phyloP scores from a whole-genome alignment of 2,329 filamentous ascomycete species.

The Aspergillus felis region DNA sequence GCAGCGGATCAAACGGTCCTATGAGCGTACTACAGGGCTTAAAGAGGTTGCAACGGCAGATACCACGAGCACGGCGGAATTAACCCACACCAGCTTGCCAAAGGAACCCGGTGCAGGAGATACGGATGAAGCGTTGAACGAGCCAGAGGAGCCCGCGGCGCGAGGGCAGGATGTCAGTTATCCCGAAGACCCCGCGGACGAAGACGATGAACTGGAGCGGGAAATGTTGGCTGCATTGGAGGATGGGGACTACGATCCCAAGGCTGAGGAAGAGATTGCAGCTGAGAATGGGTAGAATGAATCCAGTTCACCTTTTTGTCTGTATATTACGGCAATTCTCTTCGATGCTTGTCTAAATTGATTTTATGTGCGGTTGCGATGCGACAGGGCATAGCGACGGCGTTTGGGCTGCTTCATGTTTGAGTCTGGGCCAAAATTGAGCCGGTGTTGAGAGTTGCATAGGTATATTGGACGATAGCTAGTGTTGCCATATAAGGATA shows the following conservation, averaged over 20 bases:
- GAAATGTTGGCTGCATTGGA: conserved; percentile 61
- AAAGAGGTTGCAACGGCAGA: conserved; percentile 33
- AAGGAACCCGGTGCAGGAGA: conserved; percentile 24
- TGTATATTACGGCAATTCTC: conserved; percentile 1
- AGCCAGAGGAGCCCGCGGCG: conserved; percentile 24
- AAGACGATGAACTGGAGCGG: conserved; percentile 46
- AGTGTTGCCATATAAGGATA: not conserved
- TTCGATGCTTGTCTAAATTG: conserved; percentile 10
- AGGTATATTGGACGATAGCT: not conserved
- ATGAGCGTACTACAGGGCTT: conserved; percentile 38
- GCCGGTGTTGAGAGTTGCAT: not conserved
- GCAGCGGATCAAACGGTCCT: conserved; percentile 40
- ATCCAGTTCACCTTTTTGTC: conserved; percentile 1
- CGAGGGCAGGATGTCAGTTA: conserved; percentile 26
- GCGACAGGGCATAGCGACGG: conserved; percentile 31
- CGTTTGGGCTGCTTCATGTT: conserved; percentile 11
- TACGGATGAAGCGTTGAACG: conserved; percentile 22
- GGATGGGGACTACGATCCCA: conserved; percentile 32
- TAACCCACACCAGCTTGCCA: not conserved
- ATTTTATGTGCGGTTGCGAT: conserved; percentile 18
- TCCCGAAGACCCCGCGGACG: conserved; percentile 33
- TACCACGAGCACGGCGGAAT: conserved; percentile 11
- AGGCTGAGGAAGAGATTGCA: conserved; percentile 32
- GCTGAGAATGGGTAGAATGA: conserved; percentile 28
- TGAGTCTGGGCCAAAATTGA: not conserved